Conservation (phyloP, 176 grass and related monocot genomes). For the Themeda triandra region DNA sequence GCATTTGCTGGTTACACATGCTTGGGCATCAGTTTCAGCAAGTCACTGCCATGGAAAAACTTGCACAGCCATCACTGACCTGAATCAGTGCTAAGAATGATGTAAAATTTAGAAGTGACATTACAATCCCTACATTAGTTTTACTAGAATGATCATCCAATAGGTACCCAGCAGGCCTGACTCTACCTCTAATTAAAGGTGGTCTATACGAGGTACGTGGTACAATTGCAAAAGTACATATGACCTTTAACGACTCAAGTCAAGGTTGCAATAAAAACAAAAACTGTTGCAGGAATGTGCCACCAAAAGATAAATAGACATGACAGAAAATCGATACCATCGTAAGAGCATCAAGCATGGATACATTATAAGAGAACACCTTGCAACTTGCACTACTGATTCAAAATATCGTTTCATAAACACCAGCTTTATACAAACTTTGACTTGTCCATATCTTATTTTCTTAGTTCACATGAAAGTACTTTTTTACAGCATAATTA, state of each 20-base stretch:
- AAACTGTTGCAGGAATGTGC: neutral
- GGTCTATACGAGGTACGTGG: neutral
- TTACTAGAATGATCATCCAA: neutral
- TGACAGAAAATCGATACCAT: neutral
- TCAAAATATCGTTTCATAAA: neutral
- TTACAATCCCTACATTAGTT: neutral
- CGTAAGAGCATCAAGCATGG: neutral
- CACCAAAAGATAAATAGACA: neutral
- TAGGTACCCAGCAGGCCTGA: conserved; percentile 1
- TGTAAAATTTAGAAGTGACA: too few species aligned
- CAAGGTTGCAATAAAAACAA: neutral
- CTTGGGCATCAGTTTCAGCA: too few species aligned
- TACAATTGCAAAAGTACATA: neutral
- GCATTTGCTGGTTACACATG: too few species aligned
- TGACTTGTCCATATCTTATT: too few species aligned
- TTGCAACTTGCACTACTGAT: neutral
- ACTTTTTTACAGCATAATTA: conserved; percentile 5
- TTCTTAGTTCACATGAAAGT: conserved; percentile 27
- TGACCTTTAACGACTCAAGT: neutral
- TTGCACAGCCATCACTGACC: neutral
- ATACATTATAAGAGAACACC: neutral
- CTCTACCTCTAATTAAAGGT: neutral
- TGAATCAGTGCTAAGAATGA: neutral
- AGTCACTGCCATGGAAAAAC: neutral
- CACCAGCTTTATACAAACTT: too few species aligned